Conservation (phyloP, 2,329 filamentous ascomycete genomes). For the Decorospora gaudefroyi region DNA sequence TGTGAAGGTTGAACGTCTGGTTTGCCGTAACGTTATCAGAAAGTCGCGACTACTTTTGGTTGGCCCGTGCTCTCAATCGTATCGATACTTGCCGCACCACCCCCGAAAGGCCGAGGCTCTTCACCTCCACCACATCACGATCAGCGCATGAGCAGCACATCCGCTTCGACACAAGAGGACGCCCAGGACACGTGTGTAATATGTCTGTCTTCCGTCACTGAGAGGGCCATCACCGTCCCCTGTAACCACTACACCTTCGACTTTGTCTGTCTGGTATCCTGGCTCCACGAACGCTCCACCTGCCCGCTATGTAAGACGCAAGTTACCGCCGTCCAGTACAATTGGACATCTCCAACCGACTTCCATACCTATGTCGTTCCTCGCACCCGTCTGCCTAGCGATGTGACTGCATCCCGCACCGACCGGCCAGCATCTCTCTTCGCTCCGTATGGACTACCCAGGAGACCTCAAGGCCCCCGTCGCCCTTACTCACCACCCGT, state of each 20-base stretch:
- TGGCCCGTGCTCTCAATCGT: conserved; percentile 22
- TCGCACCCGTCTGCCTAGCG: conserved; percentile 23
- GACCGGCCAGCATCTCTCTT: conserved; percentile 13
- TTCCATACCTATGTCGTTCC: conserved; percentile 64
- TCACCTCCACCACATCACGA: conserved; percentile 13
- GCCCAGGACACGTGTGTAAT: conserved; percentile 69
- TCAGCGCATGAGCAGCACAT: conserved; percentile 35
- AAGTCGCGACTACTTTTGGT: conserved; percentile 24
- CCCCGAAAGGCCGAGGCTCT: conserved; percentile 14
- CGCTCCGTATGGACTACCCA: conserved; percentile 25
- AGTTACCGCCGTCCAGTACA: conserved; percentile 67
- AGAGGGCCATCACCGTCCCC: conserved; percentile 71
- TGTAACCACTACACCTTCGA: conserved; percentile 84
- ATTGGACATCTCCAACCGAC: conserved; percentile 58
- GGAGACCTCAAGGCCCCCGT: conserved; percentile 20
- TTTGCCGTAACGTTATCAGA: too few species aligned
- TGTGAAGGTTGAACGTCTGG: conserved; percentile 8
- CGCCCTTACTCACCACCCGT: conserved; percentile 31
- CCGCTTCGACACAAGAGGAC: conserved; percentile 20
- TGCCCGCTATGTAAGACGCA: conserved; percentile 79
- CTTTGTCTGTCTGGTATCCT: conserved; percentile 80
- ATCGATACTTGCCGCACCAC: conserved; percentile 24
- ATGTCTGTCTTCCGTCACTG: conserved; percentile 76
- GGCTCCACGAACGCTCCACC: conserved; percentile 71
- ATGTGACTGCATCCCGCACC: not conserved